Evolutionary conservation across 345 rosid species (phyloP), one percentile per base, ranked within the genome.

Genomic region (Aquilaria yunnanensis): DNA sequence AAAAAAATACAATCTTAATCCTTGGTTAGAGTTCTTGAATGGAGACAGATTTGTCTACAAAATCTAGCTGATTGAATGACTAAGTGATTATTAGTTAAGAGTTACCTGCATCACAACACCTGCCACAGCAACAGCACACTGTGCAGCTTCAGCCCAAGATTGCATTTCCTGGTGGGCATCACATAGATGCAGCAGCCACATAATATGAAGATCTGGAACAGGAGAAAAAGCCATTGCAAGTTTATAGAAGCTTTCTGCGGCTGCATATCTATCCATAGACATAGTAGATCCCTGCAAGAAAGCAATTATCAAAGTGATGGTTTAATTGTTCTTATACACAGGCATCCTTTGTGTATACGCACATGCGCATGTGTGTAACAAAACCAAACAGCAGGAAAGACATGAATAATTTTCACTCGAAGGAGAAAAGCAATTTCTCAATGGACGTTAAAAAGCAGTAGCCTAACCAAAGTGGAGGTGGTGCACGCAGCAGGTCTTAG

Each of bases 91-190:
- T 37, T 62, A 51, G 12, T 34, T n/a, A 32, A 53, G 23, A 53
- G 29, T 32, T 74, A 90, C 96, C 97, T 89, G 96, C 97, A 89
- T 89, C 57, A 92, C 85, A 75, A 89, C 91, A 70, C 96, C 97
- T 67, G 95, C 92, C 71, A 89, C 96, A 49, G 86, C 96, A 14
- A 92, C 98, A 75, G 98, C 98, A 77, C 94, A 90, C 52, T 94
- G 85, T 13, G 99, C 99, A 67, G 99, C 96, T 80, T 94, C 97
- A 70, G 99, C 97, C 84, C 86, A 94, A 52, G 99, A 90, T 77
- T 90, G 99, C 97, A 94, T 94, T 83, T 94, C 99, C 80, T 94
- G 99, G 81, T 90, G 99, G 1, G 99, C 97, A 77, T 94, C 99
- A 69, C 99, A 94, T 56, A 94, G 75, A 84, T 94, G 99, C 69